These are phyloP conservation scores for Psophocarpus tetragonolobus DNA, from an alignment of 306 rosid genomes.

Conservation along the genomic window DNA sequence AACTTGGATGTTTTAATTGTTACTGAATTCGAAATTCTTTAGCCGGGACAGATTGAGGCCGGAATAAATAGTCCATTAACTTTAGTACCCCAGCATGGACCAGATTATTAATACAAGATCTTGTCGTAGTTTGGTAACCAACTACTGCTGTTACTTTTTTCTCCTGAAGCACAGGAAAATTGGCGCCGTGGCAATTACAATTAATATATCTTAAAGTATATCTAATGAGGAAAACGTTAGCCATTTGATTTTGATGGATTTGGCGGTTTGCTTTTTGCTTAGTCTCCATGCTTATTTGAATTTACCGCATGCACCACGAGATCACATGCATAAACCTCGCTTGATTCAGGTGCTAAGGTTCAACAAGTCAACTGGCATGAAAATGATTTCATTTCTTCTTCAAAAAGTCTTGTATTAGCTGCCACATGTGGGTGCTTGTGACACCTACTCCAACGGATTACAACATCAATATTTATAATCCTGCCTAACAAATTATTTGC, in stretches of 20 bases:
- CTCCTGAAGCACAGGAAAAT: slow-evolving; percentile 4
- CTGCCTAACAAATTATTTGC: neutral
- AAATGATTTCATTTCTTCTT: neutral
- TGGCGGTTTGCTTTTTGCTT: slow-evolving; percentile 25
- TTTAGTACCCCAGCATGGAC: slow-evolving; percentile 25
- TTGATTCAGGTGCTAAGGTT: neutral
- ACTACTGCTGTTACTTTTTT: slow-evolving; percentile 21
- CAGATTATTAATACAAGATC: slow-evolving; percentile 22
- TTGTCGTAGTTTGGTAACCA: slow-evolving; percentile 35
- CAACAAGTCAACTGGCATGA: neutral
- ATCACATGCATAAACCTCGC: neutral
- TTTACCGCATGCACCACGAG: neutral
- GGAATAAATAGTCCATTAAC: slow-evolving; percentile 7
- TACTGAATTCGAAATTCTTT: neutral
- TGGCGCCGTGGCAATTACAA: neutral
- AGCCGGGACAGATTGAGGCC: neutral
- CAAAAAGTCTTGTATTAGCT: neutral
- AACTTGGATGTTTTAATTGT: neutral
- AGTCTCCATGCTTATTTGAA: neutral
- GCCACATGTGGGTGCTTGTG: neutral
- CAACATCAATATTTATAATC: neutral
- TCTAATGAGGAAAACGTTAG: neutral
- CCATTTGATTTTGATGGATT: slow-evolving; percentile 26
- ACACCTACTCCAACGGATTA: neutral
- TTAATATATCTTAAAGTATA: slow-evolving; percentile 9